Base-by-base conservation (phyloP, 2,329 filamentous ascomycete species). In the Colletotrichum melonis region DNA sequence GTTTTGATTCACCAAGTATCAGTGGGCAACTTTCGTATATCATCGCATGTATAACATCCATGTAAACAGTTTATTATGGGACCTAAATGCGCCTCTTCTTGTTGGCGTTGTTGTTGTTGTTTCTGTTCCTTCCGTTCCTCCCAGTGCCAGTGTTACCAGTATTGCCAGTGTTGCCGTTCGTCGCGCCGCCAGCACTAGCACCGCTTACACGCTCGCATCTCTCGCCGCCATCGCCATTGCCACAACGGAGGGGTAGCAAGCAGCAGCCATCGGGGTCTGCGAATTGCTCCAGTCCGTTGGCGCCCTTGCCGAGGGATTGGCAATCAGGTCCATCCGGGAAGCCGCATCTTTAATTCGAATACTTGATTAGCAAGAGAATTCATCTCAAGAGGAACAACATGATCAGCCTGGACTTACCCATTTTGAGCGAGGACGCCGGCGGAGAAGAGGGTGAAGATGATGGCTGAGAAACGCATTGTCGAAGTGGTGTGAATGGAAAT, bases 261-360 rank as follows among this genome's bases (percentile, higher is more conserved):
- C 65, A 69, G n/a, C 65, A 69, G 8, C 65, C 65, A 26, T 63
- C 54, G 2, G 35, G 60, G n/a, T 72, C 65, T 3, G 35, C 32
- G 12, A 73, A 71, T n/a, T 66, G 71, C 57, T 71, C 67, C 2
- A 71, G 60, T 6, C 67, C 67, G 3, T 65, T 57, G 3, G 56
- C 55, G 0, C 67, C 55, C 12, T 46, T 32, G 32, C 56, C 67
- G n/a, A 71, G 28, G 1, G 67, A 73, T 22, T 71, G n/a, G 46
- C 71, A 69, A 22, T 56, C 30, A 5, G 55, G 66, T 14, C 54
- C 54, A 12, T 64, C 54, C 12, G 54, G 70, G 11, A 73, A 70
- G 19, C 56, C 60, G 49, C 71, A 71, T 26, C 55, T 70, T 4
- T 5, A 16, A 22, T 30, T 7, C 26, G 1, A 12, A 11, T 11